phyloP scores from a whole-genome alignment of 148 eudicot species.

The Heliamphora exappendiculata region DNA sequence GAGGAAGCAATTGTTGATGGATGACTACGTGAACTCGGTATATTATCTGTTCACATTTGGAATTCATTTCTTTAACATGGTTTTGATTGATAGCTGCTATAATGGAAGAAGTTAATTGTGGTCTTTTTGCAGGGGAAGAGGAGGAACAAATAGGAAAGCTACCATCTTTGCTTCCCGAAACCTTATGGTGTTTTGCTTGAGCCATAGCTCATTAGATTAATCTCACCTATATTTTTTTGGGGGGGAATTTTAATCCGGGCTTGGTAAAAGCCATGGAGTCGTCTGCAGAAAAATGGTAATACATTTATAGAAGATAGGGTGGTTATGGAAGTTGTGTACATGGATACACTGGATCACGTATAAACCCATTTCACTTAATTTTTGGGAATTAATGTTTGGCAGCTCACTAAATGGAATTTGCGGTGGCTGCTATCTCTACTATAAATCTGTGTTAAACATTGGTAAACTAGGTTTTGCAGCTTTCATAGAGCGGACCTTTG shows the following conservation, averaged over 20 bases:
- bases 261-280: background rate
- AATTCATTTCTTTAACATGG: background rate
- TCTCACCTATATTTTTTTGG: background rate
- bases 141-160: conserved; percentile 17
- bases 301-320: background rate
- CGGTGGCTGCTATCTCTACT: too few species aligned
- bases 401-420: background rate
- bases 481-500: background rate
- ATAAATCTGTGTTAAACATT: background rate
- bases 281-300: background rate
- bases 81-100: background rate
- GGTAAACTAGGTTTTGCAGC: too few species aligned
- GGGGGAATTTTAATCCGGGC: background rate
- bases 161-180: background rate
- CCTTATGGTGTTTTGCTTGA: background rate
- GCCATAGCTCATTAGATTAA: background rate
- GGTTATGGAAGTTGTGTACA: background rate
- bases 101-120: background rate
- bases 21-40: conserved; percentile 61
- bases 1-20: conserved; percentile 62
- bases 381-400: background rate
- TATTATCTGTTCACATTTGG: conserved; percentile 1
- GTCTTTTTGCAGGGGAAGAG: conserved; percentile 47
- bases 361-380: background rate
- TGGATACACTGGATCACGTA: background rate